Conservation (phyloP, 140 eudicot genomes). For the Anethum foeniculum region DNA sequence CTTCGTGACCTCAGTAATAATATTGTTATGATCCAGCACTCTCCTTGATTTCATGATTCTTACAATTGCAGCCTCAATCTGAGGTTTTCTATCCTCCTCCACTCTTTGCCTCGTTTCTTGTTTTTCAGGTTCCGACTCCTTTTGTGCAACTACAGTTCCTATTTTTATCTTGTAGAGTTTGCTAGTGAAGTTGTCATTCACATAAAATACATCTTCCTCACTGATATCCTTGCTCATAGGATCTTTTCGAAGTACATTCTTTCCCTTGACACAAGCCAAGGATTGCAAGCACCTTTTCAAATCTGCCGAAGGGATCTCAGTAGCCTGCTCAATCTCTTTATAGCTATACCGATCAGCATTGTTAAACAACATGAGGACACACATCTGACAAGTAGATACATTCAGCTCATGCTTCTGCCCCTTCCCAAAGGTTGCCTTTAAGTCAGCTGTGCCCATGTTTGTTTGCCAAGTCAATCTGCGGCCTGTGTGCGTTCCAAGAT, state of each 20-base stretch:
- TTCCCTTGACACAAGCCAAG: constrained; percentile 21
- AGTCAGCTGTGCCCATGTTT: constrained; percentile 22
- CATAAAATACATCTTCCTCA: constrained; percentile 15
- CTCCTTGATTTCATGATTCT: constrained; percentile 20
- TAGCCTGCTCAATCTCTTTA: constrained; percentile 21
- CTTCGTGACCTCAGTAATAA: constrained; percentile 19
- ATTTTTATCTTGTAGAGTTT: constrained; percentile 14
- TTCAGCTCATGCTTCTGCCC: constrained; percentile 13
- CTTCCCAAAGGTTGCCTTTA: constrained; percentile 8
- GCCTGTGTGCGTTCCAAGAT: constrained; percentile 21
- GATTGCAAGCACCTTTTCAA: constrained; percentile 19
- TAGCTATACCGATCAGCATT: constrained; percentile 14
- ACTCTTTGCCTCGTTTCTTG: constrained; percentile 22
- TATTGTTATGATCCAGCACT: constrained; percentile 20
- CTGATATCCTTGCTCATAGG: constrained; percentile 18
- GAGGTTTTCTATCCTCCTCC: constrained; percentile 24
- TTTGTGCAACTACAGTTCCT: constrained; percentile 18
- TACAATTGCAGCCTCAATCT: constrained; percentile 24
- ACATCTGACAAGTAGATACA: constrained; percentile 19
- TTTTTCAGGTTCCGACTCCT: constrained; percentile 11
- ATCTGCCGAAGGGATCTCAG: constrained; percentile 17
- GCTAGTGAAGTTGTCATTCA: constrained; percentile 13
- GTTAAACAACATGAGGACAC: constrained; percentile 20
- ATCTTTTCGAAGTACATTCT: constrained; percentile 14
- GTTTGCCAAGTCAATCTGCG: constrained; percentile 23